Evolutionary conservation across 768 basidiomycete species (phyloP), one percentile per base, ranked within the genome.

Genomic region (Arthromyces matolae): DNA sequence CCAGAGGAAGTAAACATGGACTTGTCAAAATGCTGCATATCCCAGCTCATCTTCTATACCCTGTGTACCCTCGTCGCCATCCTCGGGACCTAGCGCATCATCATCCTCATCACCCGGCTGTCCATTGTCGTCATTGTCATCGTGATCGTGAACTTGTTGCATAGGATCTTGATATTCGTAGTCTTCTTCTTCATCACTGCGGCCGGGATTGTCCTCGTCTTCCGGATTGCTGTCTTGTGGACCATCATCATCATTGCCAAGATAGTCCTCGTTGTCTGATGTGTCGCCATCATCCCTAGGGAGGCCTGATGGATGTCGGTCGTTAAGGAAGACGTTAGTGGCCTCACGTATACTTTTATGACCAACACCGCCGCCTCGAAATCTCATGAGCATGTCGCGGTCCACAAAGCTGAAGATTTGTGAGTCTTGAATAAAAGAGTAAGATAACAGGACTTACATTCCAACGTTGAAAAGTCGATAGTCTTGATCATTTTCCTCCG

Each of bases 111-210:
- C 41, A 42, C 22, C n/a, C 16, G 12, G 27, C 28, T 20, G 19
- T 28, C 10, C 14, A 13, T 24, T 24, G 18, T 44, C n/a, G 22
- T 45, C 44, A 22, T 36, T 19, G 8, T 42, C 41, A 28, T 31
- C 41, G 8, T 12, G 10, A 12, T 18, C 8, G 36, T 20, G 14
- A 27, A 42, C 16, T 42, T 42, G 42, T 18, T 42, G 19, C 42
- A 42, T 42, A 4, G 42, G 42, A 32, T 42, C n/a, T 10, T 16
- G 6, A 25, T 42, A 42, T 14, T 29, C 27, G 19, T 42, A 42
- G n/a, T 42, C 42, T 32, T 32, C 42, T 42, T 42, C 42, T 14
- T 42, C 42, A 9, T n/a, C n/a, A n/a, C n/a, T n/a, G n/a, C n/a
- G n/a, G n/a, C n/a, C n/a, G n/a, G n/a, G n/a, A n/a, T n/a, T n/a